Evolutionary conservation across 2,329 filamentous ascomycete species (phyloP), one percentile per base, ranked within the genome.

Genomic region (Cercospora sp.): DNA sequence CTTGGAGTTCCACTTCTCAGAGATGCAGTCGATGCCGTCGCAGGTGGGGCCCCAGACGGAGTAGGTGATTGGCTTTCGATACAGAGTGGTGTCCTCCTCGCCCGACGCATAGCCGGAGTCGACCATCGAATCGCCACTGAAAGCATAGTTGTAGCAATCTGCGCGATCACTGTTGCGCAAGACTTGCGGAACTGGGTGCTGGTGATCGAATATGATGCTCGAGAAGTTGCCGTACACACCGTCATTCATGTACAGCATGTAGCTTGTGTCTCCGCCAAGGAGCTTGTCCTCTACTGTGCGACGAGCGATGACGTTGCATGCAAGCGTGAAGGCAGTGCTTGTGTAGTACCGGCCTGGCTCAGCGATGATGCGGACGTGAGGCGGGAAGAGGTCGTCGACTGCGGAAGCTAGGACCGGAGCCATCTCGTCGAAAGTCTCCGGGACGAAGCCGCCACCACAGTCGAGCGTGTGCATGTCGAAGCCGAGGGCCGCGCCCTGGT

Each of bases 141-240:
- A 69, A 63, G 73, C 72, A 71, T 77, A 77, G 60, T 77, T 74
- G 76, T 72, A 77, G 9, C 74, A 73, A 49, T 78, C 75, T 2
- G 63, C 63, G 43, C 71, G 70, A 57, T 71, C 67, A 37, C 53
- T 66, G 34, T 75, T 75, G 63, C 72, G 74, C 37, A 99, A 85
- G 67, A 98, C 87, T 81, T 91, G 92, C 66, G 94, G 92, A 57
- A 91, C 82, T 1, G 95, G 95, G 76, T 96, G 88, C 85, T 99
- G 95, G 81, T 98, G 95, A 78, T 98, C 95, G 80, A 97, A 99
- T 85, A 98, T 97, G 86, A 98, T 98, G 88, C 93, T 96, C 73
- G 93, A 97, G 79, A 99, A 98, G 84, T 98, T 98, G 77, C 95
- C 95, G 78, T 99, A 99, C 64, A 98, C 90, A 30, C 95, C 95